Evolutionary conservation across 208 protist species (phyloP).

Genomic region (Trypanosoma scelopori): DNA sequence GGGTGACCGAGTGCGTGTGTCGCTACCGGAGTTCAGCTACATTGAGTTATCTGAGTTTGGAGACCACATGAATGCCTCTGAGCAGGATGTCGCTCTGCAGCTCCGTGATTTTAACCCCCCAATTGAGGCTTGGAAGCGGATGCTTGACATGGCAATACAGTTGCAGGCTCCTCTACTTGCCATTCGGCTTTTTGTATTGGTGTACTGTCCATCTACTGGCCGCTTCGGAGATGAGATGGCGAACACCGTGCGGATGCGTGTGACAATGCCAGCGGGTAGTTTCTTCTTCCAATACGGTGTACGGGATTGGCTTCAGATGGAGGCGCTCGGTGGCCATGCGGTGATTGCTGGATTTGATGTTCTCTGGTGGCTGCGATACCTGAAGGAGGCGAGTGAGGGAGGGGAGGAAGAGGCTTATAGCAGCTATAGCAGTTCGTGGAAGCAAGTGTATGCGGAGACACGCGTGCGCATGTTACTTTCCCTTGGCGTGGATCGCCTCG

Average conservation of each 20-base stretch:
- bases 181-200: slow-evolving; percentile 11
- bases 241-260: neutral
- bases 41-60: slow-evolving; percentile 19
- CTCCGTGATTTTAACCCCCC: slow-evolving; percentile 10
- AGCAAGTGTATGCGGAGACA: slow-evolving; percentile 37
- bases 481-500: slow-evolving; percentile 3
- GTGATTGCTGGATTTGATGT: slow-evolving; percentile 28
- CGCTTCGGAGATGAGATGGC: slow-evolving; percentile 15
- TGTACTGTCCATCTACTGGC: slow-evolving; percentile 12
- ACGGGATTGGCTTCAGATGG: slow-evolving; percentile 31
- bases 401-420: slow-evolving; percentile 5
- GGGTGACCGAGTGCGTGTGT: slow-evolving; percentile 9
- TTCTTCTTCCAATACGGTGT: slow-evolving; percentile 37
- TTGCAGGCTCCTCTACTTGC: slow-evolving; percentile 33
- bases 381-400: slow-evolving; percentile 13
- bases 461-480: slow-evolving; percentile 27
- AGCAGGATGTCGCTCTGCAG: slow-evolving; percentile 9
- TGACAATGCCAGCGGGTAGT: neutral
- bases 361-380: slow-evolving; percentile 37
- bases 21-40: slow-evolving; percentile 20
- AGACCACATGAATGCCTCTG: slow-evolving; percentile 20
- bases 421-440: slow-evolving; percentile 26
- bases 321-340: slow-evolving; percentile 21
- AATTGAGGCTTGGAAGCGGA: neutral
- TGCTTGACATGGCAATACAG: slow-evolving; percentile 25